Conservation (phyloP, 345 rosid species). For the Raphanus raphanistrum region DNA sequence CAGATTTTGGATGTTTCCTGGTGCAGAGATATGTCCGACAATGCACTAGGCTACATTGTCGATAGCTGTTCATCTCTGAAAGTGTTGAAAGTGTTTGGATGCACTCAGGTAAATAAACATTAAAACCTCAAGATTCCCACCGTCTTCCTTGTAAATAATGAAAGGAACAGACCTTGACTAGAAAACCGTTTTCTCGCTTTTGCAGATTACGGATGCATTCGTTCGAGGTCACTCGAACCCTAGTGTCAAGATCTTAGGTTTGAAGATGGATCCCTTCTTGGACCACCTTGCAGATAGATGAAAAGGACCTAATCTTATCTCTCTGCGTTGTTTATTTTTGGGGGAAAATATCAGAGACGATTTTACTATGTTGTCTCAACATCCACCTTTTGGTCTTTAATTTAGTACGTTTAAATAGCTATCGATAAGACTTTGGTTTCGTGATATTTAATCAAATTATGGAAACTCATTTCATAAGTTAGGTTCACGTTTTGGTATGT, state of each 20-base stretch:
- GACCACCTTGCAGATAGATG: constrained; percentile 24
- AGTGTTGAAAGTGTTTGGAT: constrained; percentile 79
- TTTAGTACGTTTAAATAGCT: not conserved
- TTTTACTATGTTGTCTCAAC: not conserved
- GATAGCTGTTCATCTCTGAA: constrained; percentile 73
- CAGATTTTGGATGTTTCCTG: constrained; percentile 72
- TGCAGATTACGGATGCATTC: constrained; percentile 69
- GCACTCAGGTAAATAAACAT: constrained; percentile 62
- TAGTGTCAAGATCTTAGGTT: constrained; percentile 60
- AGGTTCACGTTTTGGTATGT: not conserved
- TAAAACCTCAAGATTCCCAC: not conserved
- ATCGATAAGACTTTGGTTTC: not conserved
- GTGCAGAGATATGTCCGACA: constrained; percentile 70
- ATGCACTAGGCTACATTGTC: constrained; percentile 73
- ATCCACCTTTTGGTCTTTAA: not conserved
- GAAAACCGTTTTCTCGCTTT: constrained; percentile 9
- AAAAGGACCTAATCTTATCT: not conserved
- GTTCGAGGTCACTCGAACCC: constrained; percentile 74
- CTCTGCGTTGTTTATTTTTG: constrained; percentile 22
- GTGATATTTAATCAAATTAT: not conserved
- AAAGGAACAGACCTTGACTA: not conserved
- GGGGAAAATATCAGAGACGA: constrained; percentile 2
- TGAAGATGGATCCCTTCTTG: constrained; percentile 58
- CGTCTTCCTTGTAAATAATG: not conserved
- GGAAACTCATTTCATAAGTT: not conserved